A percentile compares a stretch with the other conserved stretches of the same genome.
These are phyloP conservation scores for Hamamelis virginiana DNA, from an alignment of 164 flowering plant species.

Conservation along the genomic window DNA sequence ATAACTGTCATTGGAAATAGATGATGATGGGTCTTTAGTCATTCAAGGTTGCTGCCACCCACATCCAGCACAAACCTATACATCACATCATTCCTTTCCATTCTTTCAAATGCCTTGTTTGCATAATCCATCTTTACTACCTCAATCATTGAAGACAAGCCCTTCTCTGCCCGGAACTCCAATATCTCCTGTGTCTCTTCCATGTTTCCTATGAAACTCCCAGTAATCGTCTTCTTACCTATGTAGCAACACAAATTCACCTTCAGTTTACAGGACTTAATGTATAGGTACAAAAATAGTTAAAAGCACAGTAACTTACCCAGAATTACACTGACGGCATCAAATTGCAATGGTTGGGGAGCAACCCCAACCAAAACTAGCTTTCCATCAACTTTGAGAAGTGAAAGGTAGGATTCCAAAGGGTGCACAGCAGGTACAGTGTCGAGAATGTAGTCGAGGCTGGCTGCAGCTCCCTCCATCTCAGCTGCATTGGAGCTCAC, in stretches of 20 bases:
- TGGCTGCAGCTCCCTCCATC: conserved; percentile 34
- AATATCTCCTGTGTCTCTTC: conserved; percentile 47
- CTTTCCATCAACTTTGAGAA: conserved; percentile 49
- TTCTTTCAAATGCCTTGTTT: conserved; percentile 50
- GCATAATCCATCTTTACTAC: conserved; percentile 50
- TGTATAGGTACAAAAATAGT: no score
- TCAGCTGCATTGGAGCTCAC: conserved; percentile 34
- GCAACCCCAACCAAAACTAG: conserved; percentile 39
- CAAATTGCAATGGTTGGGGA: conserved; percentile 37
- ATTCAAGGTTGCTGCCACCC: conserved; percentile 36
- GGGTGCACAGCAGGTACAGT: conserved; percentile 48
- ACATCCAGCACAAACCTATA: conserved; percentile 57
- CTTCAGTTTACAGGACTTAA: no score
- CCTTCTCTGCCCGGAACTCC: conserved; percentile 44
- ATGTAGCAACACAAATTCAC: background rate
- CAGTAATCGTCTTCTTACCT: conserved; percentile 43
- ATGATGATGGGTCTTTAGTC: conserved; percentile 5
- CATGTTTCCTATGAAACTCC: conserved; percentile 58
- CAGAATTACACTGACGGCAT: conserved; percentile 22
- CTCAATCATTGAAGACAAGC: conserved; percentile 40
- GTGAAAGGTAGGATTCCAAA: conserved; percentile 33
- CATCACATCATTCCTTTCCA: conserved; percentile 56
- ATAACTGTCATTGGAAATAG: no score
- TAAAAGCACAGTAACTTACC: conserved; percentile 20
- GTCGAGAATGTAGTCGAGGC: conserved; percentile 55